Base-by-base conservation (phyloP, 2,329 filamentous ascomycete genomes). In the Immersiporthe knoxdaviesiana region DNA sequence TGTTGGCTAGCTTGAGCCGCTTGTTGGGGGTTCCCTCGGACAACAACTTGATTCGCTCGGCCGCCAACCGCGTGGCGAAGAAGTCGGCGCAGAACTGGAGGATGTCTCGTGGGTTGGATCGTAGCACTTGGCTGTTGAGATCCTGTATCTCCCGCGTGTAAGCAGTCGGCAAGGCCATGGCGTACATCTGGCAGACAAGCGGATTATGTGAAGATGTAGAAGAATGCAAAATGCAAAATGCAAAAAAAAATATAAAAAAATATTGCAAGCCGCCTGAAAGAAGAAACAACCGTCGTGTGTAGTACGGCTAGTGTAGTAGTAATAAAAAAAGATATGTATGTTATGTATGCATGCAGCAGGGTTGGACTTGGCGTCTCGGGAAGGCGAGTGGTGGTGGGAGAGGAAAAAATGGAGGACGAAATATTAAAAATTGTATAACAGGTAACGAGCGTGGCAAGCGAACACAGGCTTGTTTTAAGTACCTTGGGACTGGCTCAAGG, bases 71-170 rank as follows among this genome's bases (percentile, higher is more conserved):
- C 77, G 83, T 84, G 74, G 84, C 82, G 80, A 91, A 91, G 82
- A 88, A 88, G 80, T 91, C 89, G 79, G 87, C 86, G 81, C 88
- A 91, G 83, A 90, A 90, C 79, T 92, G 89, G 74, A 91, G 84
- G 77, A 90, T 84, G 82, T 92, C 89, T 78, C 82, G 75, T 65
- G 89, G 88, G 72, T 87, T 83, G 74, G 84, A 79, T 76, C 85
- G 84, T 74, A 84, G 81, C 74, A 91, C 80, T 79, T 90, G 84
- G 80, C 84, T 84, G 77, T 87, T 87, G 78, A 91, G 86, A 76
- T 84, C 83, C 79, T 88, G 83, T 80, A 90, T 87, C 79, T 90
- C 87, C 80, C 86, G 83, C 78, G 84, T 82, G 81, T 90, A 87
- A 83, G 85, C 80, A 78, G 81, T 76, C 75, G 85, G 84, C 70